A percentile compares a stretch with the other conserved stretches of the same genome.
phyloP scores from a whole-genome alignment of 1,284 basidiomycete genomes.

The Moesziomyces sp. region DNA sequence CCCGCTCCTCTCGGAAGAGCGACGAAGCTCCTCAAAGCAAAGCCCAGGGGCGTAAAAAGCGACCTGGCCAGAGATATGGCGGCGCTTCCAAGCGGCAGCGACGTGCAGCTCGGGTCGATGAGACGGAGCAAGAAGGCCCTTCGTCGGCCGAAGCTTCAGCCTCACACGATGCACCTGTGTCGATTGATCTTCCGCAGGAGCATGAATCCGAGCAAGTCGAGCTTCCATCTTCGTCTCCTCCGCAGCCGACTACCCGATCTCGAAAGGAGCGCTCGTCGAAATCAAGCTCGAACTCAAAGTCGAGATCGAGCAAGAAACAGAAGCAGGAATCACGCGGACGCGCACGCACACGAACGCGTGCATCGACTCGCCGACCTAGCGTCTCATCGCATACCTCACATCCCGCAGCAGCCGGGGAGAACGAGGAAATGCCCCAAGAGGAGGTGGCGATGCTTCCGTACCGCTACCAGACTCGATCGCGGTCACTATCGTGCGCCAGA shows the following conservation, averaged over 20 bases:
- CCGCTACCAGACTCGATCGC: too few species aligned
- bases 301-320: neutral
- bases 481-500: too few species aligned
- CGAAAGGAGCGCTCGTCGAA: neutral
- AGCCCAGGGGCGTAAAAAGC: neutral
- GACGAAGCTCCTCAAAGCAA: neutral
- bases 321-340: neutral
- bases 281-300: neutral
- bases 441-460: too few species aligned
- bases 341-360: too few species aligned
- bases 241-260: neutral
- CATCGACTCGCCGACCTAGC: neutral
- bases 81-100: neutral
- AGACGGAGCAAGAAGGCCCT: neutral
- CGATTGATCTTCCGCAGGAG: neutral
- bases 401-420: too few species aligned
- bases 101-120: too few species aligned
- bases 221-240: neutral
- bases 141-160: neutral
- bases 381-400: too few species aligned
- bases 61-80: neutral
- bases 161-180: neutral
- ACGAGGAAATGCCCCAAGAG: too few species aligned
- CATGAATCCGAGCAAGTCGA: neutral
- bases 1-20: neutral